Evolutionary conservation across 768 basidiomycete genomes (phyloP), one percentile per base, ranked within the genome.

Genomic region (Tubosaeta sp.): DNA sequence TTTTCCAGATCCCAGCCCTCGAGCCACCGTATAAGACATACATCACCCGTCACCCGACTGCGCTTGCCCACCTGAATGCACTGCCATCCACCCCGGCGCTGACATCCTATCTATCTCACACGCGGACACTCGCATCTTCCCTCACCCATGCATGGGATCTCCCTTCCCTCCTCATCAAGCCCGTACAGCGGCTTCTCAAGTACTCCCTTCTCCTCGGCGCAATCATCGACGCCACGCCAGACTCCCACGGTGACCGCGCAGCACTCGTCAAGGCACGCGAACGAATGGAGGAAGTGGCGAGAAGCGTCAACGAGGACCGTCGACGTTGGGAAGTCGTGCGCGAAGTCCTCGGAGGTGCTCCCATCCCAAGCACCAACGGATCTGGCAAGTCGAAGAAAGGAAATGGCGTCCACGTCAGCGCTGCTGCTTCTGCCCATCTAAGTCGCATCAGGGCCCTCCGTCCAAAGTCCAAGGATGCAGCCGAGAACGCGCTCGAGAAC

Each of bases 141-240:
- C 77, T 88, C 12, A 88, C 91, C 0, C 86, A 91, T 61, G 89
- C 92, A 3, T 94, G 92, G 86, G 95, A 99, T 66, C 82, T 99
- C 26, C 78, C 91, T 6, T 93, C 92, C 0, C 80, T 97, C 35
- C 85, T 99, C 54, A 97, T 99, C 70, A 97, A 98, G 70, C 97
- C 97, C 32, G 92, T 99, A 4, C 97, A 98, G 64, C 84, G 95
- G 14, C 79, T 97, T 50, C 83, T 97, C 57, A 98, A 97, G 66
- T 99, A 99, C 64, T 84, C 91, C 0, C 80, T 98, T 9, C 79
- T 99, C 27, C 81, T 99, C 32, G 72, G 73, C 25, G 82, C 88
- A 25, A 85, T 92, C 58, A 79, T 87, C 48, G 82, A 85, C 46
- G 85, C 84, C 62, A 92, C 91, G 0, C 82, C 84, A 7, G 80